Evolutionary conservation across 176 grass and related monocot genomes (phyloP), one percentile per base, ranked within the genome.

Genomic region (Cenchrus purpureus): DNA sequence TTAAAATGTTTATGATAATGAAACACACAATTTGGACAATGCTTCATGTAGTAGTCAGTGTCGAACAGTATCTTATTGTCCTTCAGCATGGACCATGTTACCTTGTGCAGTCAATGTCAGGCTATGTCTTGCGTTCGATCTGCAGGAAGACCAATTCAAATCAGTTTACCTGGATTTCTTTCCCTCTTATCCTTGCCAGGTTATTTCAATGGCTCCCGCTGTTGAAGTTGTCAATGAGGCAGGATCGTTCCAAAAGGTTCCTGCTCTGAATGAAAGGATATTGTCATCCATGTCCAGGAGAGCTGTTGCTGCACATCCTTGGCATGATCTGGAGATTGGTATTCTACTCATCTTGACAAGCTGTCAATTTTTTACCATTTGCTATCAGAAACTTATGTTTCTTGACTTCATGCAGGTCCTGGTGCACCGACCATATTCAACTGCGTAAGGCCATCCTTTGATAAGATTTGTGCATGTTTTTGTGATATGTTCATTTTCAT

Each of bases 311-410:
- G 96, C 96, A 0, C 96, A 98, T 81, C 91, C 96, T n/a, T 98
- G 96, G 96, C 96, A 98, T 90, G 96, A 98, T 77, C 91, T 98
- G 66, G 96, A 98, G 69, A 95, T 98, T 60, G 96, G 95, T 97
- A 97, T 66, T 86, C 20, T 57, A 74, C 65, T 43, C 20, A 40
- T 49, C 48, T 48, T 75, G 44, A 77, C 19, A 70, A 54, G 12
- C 58, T 11, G 0, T 57, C 7, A 2, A 28, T 73, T 77, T 52
- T 49, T 40, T 50, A 2, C 46, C 10, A 10, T 54, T 10, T 82
- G 14, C 52, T 40, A 3, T 44, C 7, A 22, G 10, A 77, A 59
- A 65, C 75, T 88, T 81, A 78, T 7, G 10, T 11, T 32, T 29
- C 32, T 58, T 58, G 2, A 53, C 40, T 82, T 49, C 14, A 11